Base-by-base conservation (phyloP, 108 stramenopile species). In the Licmophora abbreviata region DNA sequence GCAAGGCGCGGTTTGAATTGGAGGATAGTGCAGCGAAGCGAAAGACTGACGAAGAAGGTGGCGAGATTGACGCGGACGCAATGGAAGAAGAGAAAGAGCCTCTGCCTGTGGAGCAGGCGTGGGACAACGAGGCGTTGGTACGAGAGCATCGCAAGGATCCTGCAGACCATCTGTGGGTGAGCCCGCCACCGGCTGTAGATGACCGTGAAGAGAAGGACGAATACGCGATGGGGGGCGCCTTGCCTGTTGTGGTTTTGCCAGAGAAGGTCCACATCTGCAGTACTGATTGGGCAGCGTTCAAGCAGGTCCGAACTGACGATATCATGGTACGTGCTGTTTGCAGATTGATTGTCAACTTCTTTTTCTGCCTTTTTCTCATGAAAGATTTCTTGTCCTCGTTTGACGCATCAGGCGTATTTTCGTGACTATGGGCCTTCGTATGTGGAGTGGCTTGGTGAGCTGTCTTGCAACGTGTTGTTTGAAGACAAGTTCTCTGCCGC, bases 261-360 rank as follows among this genome's bases (percentile, higher is more conserved):
- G 75, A 75, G 34, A 83, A 88, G 51, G 80, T 89, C 21, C 83
- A 89, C 47, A 51, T 89, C 9, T 89, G 76, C 46, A 62, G 71
- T 35, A 85, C 83, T 53, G 87, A 89, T 58, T 80, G 80, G 80
- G 73, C 79, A 4, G 77, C 83, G 12, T 89, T 89, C 71, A 89
- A 89, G 59, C 87, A 89, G 54, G 83, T 89, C 37, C 73, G 87
- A 38, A 77, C 80, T 0, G 68, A 85, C 31, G 87, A 89, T 43
- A 54, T 89, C 10, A 73, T 83, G 67, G n/a, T 58, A 62, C 9
- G 64, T 55, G 28, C 66, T 65, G 40, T 53, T 51, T 32, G 64
- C 15, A 17, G 12, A 8, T 44, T 11, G 43, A 18, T 8, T n/a
- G 12, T 44, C 15, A 8, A n/a, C n/a, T 29, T 8, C 27, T 14